Evolutionary conservation across 2,329 filamentous ascomycete species (phyloP), one percentile per base, ranked within the genome.

Genomic region (Pseudocercospora crystallina): DNA sequence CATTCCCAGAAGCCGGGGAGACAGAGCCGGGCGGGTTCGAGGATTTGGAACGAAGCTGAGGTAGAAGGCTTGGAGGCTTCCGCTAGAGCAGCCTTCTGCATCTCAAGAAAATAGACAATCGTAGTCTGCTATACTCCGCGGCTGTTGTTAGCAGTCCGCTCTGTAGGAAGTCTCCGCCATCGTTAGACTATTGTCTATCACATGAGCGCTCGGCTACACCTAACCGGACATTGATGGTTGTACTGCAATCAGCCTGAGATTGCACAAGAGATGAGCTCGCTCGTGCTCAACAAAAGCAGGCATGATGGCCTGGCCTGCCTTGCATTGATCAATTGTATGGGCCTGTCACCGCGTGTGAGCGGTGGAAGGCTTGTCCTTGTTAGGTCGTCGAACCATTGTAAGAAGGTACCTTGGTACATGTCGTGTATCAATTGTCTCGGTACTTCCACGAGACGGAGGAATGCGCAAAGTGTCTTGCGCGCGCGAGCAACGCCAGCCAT

Each of bases 351-450:
- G 26, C 41, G 13, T 43, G 30, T 43, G 41, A 43, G 20, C 30
- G 15, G 13, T 10, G 13, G 13, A 31, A 34, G 20, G 41, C 29
- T 26, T 34, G 29, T 43, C 39, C 39, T 30, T 42, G 39, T 30
- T 20, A 42, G 13, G 17, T 42, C 13, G 29, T 14, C 29, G 39
- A 42, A 42, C 26, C 17, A 30, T 10, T 42, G 26, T 26, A 26
- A 26, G 20, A 4, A 26, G 32, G 39, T 32, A 42, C 26, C 11
- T 30, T 29, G 47, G 40, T 40, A 50, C 48, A 51, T 51, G 43
- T 51, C 43, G 43, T 48, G 45, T 48, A 20, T 30, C 35, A 36
- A 13, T 34, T 43, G 47, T 44, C 40, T 50, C 47, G 43, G 49
- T 39, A 51, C 49, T 37, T 35, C 38, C 33, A 51, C 49, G 39